Evolutionary conservation across 2,329 filamentous ascomycete species (phyloP).

Genomic region (Blastomyces silverae): DNA sequence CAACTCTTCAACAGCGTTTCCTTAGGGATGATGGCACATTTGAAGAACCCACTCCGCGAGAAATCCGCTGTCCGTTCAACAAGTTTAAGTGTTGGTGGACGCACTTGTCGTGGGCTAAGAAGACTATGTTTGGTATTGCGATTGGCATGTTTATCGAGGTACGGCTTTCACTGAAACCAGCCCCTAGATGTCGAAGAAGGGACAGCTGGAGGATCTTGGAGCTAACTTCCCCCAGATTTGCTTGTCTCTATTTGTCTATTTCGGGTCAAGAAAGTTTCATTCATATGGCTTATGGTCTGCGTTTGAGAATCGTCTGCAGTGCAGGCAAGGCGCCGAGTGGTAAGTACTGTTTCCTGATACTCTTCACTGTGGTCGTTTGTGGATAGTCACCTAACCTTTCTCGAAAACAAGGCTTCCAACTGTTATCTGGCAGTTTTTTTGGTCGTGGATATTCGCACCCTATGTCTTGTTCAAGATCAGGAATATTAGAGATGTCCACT

Average conservation of each 20-base stretch:
- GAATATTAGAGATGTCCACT: constrained; percentile 53
- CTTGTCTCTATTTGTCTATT: constrained; percentile 51
- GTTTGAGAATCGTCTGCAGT: constrained; percentile 38
- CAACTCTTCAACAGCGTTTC: constrained; percentile 41
- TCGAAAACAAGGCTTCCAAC: constrained; percentile 50
- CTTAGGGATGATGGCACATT: constrained; percentile 17
- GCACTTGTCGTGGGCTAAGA: constrained; percentile 42
- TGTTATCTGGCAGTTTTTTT: constrained; percentile 58
- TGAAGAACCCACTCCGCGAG: not conserved
- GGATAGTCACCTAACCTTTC: constrained; percentile 3
- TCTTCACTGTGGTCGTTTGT: constrained; percentile 11
- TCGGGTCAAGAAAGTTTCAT: constrained; percentile 57
- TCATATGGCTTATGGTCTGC: constrained; percentile 48
- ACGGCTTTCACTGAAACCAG: constrained; percentile 17
- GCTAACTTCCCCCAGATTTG: constrained; percentile 42
- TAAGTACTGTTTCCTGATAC: constrained; percentile 25
- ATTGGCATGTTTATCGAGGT: constrained; percentile 52
- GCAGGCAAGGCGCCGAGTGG: constrained; percentile 56
- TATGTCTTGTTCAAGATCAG: constrained; percentile 53
- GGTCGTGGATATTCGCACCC: constrained; percentile 57
- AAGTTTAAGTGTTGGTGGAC: constrained; percentile 27
- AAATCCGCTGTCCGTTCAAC: constrained; percentile 5
- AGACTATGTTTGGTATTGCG: constrained; percentile 45
- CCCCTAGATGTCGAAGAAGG: constrained; percentile 10
- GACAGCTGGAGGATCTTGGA: not conserved